Base-by-base conservation (phyloP, 2,329 filamentous ascomycete genomes). In the Emergomyces orientalis region DNA sequence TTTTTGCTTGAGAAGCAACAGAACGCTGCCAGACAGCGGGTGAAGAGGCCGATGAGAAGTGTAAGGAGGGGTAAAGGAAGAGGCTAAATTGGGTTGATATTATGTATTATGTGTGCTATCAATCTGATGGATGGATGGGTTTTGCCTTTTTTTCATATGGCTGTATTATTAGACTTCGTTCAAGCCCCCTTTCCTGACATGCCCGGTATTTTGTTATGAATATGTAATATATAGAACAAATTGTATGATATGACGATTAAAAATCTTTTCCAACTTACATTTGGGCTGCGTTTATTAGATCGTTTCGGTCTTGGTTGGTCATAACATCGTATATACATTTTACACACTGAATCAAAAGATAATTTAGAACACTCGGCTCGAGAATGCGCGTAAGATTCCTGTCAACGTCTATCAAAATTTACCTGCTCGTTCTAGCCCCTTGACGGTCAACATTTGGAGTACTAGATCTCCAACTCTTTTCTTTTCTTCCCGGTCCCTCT, bases 1-100 rank as follows among this genome's bases (percentile, higher is more conserved):
- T 51, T 49, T 49, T 47, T 63, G 37, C 59, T 63, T 22, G 55
- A 64, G 59, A 66, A 66, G 59, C 58, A 67, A 6, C 68, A 74
- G 59, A 76, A 73, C 59, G 62, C 67, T 49, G 69, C 70, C 6
- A 65, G 68, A 6, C 72, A 75, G 34, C 71, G 69, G 62, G 70
- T 70, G 60, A 74, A 71, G 59, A 67, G 55, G 5, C 65, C 63
- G 5, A 34, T 64, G 49, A 69, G 65, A 9, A 65, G 66, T 52
- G 34, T 60, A 32, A 60, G 17, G 59, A 52, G 59, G 7, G 17
- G 6, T 19, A 60, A 62, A 37, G 27, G 34, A 13, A 14, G 37
- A 17, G 30, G 45, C 17, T 51, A 30, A 17, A 51, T 17, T 30
- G 47, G 47, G 47, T 43, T 41, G 30, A 25, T 32, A 45, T 25